Conservation (phyloP, 345 rosid species). For the Hypericum androsaemum region DNA sequence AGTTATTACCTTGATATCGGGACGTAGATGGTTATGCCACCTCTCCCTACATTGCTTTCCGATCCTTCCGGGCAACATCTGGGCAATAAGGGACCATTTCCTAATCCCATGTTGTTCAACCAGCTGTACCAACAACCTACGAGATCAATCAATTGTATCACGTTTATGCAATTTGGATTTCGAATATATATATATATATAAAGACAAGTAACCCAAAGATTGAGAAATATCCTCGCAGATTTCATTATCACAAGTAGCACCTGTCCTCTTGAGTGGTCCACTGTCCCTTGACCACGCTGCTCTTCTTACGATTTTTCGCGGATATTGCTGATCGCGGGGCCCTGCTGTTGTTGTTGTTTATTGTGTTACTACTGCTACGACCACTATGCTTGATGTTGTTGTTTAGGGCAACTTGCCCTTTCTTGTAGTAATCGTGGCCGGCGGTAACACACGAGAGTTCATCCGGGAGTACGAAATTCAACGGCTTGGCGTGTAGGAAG, state of each 20-base stretch:
- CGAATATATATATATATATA: background rate
- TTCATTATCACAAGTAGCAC: background rate
- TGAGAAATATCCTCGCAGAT: background rate
- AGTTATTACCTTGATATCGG: constrained; percentile 1
- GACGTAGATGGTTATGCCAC: constrained; percentile 1
- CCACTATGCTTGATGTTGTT: too few relatives aligned
- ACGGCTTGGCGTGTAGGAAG: too few relatives aligned
- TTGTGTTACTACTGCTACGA: too few relatives aligned
- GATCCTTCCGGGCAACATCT: constrained; percentile 6
- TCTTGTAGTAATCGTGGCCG: too few relatives aligned
- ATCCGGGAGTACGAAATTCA: too few relatives aligned
- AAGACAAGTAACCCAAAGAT: background rate
- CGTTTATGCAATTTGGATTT: background rate
- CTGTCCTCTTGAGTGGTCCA: constrained; percentile 1
- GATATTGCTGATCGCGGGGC: too few relatives aligned
- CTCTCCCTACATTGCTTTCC: constrained; percentile 8
- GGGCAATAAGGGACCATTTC: constrained; percentile 11
- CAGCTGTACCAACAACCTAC: background rate
- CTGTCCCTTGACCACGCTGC: background rate
- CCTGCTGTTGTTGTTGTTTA: too few relatives aligned
- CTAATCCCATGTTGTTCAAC: constrained; percentile 6
- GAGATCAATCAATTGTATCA: background rate
- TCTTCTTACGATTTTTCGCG: background rate
- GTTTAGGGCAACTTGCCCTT: too few relatives aligned
- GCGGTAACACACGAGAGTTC: too few relatives aligned